These are phyloP conservation scores for Citrullus colocynthis DNA, from an alignment of 306 rosid species.

Conservation along the genomic window DNA sequence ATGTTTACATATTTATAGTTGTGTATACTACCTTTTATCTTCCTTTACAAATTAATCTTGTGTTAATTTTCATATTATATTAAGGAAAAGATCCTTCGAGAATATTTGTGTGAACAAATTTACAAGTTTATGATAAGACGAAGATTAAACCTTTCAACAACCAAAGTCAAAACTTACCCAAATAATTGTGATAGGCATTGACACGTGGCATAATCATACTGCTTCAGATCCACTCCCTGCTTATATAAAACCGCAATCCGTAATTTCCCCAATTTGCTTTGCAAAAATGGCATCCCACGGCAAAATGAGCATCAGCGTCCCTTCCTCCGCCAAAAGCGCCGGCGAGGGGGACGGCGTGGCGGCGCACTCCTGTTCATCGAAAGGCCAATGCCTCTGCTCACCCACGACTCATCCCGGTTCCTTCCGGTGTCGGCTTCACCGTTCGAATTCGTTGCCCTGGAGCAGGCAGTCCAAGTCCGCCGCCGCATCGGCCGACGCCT, in stretches of 20 bases:
- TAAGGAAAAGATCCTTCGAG: too few species aligned
- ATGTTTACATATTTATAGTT: too few species aligned
- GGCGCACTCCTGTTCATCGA: background rate
- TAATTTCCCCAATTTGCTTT: background rate
- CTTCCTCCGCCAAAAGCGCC: background rate
- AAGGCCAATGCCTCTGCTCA: background rate
- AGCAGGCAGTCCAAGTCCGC: background rate
- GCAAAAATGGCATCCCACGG: background rate
- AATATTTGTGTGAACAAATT: too few species aligned
- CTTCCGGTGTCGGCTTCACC: constrained; percentile 4
- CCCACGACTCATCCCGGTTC: constrained; percentile 7
- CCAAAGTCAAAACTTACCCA: too few species aligned
- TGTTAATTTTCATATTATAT: too few species aligned
- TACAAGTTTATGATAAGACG: too few species aligned
- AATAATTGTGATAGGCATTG: background rate
- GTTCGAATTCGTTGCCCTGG: background rate
- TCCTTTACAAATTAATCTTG: too few species aligned
- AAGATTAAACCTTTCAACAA: too few species aligned
- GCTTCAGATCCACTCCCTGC: background rate
- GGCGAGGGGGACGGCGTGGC: background rate
- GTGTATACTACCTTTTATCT: too few species aligned
- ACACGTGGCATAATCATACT: background rate
- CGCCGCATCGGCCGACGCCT: background rate
- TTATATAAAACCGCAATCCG: background rate
- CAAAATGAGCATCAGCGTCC: background rate